Base-by-base conservation (phyloP, 2,329 filamentous ascomycete species). In the Lecanicillium sp. region DNA sequence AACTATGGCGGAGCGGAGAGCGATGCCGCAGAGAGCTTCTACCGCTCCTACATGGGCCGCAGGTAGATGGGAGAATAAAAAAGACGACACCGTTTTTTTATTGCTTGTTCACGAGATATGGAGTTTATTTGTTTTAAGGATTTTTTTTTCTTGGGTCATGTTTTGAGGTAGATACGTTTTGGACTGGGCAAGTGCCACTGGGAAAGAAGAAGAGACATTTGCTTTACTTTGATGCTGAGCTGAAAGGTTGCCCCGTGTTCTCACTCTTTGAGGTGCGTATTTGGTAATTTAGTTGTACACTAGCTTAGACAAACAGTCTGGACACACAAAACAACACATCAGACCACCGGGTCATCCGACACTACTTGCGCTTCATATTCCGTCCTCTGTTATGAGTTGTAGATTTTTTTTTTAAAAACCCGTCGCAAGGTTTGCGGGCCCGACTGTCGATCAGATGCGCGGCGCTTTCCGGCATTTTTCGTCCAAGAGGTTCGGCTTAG, bases 21-120 rank as follows among this genome's bases (percentile, higher is more conserved):
- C 42, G 82, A 85, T 55, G 81, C 84, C 13, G 81, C 85, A 2
- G 88, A 95, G 56, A 86, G 87, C 60, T 96, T 97, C 63, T 94
- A 92, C 59, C 77, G 85, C 36, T 94, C 87, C 40, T 94, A 87
- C 64, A 80, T 87, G 69, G 85, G 84, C 29, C 72, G 84, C 48
- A 75, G 82, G 61, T 84, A 57, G 65, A 49, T 10, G 42, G 17
- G 14, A 18, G 4, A 17, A 36, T 12, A 14, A 19, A n/a, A 17
- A 25, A 15, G 5, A 37, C 25, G 19, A 29, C 12, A 6, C 10
- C 20, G 8, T 14, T 34, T 33, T 34, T 42, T 33, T 17, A 41
- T 31, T 20, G 6, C 22, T 25, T 25, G 22, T 25, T 25, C 22
- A 25, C 22, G 22, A 25, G 22, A 25, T 25, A 25, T 11, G 22